Base-by-base conservation (phyloP, 345 rosid species). In the Populus deltoides region DNA sequence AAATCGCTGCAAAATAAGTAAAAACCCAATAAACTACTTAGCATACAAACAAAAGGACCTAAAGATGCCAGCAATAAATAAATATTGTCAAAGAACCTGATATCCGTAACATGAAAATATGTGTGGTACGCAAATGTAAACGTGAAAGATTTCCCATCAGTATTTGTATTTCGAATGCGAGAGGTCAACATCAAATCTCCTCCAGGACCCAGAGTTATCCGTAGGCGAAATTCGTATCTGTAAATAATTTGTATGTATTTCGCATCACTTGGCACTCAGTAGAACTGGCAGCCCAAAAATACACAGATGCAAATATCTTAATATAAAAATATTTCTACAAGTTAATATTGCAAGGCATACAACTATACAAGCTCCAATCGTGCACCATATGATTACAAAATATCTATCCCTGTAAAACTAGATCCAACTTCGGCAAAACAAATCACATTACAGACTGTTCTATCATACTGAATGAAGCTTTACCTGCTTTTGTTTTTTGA, bases 171-270 rank as follows among this genome's bases (percentile, higher is more conserved):
- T 49, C 82, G 78, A 49, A 82, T 75, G 74, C 82, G 85, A 9
- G 85, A 79, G 57, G 82, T 82, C 77, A 82, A 72, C 82, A 82
- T 79, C 41, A 82, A 73, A 78, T 82, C 82, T 71, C 85, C 85
- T 11, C 77, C 85, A 29, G 85, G 79, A 45, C 84, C 84, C 27
- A 82, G 69, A 33, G 75, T 66, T 71, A 82, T 47, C 39, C 85
- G 75, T 43, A 82, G 27, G 24, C 85, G 85, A 67, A 82, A 78
- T 62, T 82, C 85, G 66, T 35, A 82, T 15, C 85, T 82, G 77
- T 65, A 59, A 38, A 70, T 22, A 65, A 49, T 15, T 38, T 17
- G 41, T n/a, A 70, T 25, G 25, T 43, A 67, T 55, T 36, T 16
- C 33, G 2, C 49, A 17, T 57, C 45, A 72, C 47, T 65, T 43